Conservation (phyloP, 441 rosid species). For the Bruguiera hainesii region DNA sequence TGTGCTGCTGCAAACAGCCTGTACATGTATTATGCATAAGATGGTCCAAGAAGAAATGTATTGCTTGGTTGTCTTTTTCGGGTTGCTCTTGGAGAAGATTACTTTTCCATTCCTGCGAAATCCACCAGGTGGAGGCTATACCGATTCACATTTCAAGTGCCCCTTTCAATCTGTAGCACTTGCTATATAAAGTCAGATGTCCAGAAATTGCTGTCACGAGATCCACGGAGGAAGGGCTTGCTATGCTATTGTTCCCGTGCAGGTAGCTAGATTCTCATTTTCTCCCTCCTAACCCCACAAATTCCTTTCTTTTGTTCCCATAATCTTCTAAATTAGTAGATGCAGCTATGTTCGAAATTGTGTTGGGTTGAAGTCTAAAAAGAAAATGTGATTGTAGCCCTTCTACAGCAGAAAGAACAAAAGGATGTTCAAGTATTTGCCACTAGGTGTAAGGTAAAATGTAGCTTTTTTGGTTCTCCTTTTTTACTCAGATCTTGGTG, state of each 20-base stretch:
- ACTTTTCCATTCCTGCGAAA: slow-evolving; percentile 28
- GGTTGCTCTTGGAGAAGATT: slow-evolving; percentile 46
- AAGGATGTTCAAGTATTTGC: slow-evolving; percentile 47
- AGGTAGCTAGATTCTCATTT: slow-evolving; percentile 39
- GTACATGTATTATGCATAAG: slow-evolving; percentile 85
- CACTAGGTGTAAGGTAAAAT: slow-evolving; percentile 39
- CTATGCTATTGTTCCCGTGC: slow-evolving; percentile 27
- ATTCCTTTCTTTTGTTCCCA: slow-evolving; percentile 6
- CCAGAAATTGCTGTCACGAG: slow-evolving; percentile 30
- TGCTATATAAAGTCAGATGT: slow-evolving; percentile 24
- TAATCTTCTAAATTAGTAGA: slow-evolving; percentile 47
- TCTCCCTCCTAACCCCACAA: slow-evolving; percentile 12
- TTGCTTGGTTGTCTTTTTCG: slow-evolving; percentile 34
- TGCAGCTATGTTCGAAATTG: slow-evolving; percentile 36
- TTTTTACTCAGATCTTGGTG: slow-evolving; percentile 29
- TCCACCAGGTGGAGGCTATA: slow-evolving; percentile 40
- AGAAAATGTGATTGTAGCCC: slow-evolving; percentile 52
- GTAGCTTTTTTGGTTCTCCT: slow-evolving; percentile 25
- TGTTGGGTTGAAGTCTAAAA: slow-evolving; percentile 50
- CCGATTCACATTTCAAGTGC: slow-evolving; percentile 26
- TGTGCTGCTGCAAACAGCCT: slow-evolving; percentile 95
- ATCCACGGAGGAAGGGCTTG: slow-evolving; percentile 40
- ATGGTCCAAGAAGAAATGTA: slow-evolving; percentile 25
- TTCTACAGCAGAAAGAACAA: slow-evolving; percentile 36
- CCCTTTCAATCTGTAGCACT: slow-evolving; percentile 26